Base-by-base conservation (phyloP, 2,329 filamentous ascomycete species). In the Tolypocladium tundrense region DNA sequence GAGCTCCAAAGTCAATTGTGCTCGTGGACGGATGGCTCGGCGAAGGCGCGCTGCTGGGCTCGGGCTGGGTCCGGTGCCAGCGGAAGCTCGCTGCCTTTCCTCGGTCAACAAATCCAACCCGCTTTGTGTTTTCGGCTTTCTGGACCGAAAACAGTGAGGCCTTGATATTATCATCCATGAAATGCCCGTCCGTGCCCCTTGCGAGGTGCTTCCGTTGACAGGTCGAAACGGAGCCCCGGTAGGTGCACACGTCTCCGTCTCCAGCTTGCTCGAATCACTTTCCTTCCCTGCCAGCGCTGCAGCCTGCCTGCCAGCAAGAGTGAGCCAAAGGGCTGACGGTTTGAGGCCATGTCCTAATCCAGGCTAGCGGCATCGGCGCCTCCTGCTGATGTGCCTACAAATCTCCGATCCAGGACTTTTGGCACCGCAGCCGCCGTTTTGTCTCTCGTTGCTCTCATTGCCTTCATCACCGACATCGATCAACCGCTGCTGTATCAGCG, bases 381-480 rank as follows among this genome's bases (percentile, higher is more conserved):
- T 60, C 58, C 61, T 64, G 62, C 61, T 64, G 62, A 63, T 64
- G 55, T 43, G 55, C 57, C 59, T 63, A 57, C 60, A 50, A 64
- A 62, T 58, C 37, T 59, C 57, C 62, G 62, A 64, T 64, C 50
- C 53, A 45, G 40, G 58, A 56, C 39, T 56, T 56, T 55, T 58
- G 56, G 9, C 27, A n/a, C 10, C 19, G 31, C 31, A 55, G 24
- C 24, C 14, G 33, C 48, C 48, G 37, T 11, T 41, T 54, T 40
- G 45, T 33, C 31, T 50, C 43, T 48, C 43, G n/a, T 24, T 24
- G 21, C 21, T 24, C 2, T 24, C 21, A 24, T 24, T 11, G 45
- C 5, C 45, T 50, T 13, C 19, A 14, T 31, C 45, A 33, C 45
- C 24, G 14, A 19, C 7, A 14, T 50, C 31, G 21, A 50, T 4